Evolutionary conservation across 345 rosid genomes (phyloP), one percentile per base, ranked within the genome.

Genomic region (Cochlearia excelsa): DNA sequence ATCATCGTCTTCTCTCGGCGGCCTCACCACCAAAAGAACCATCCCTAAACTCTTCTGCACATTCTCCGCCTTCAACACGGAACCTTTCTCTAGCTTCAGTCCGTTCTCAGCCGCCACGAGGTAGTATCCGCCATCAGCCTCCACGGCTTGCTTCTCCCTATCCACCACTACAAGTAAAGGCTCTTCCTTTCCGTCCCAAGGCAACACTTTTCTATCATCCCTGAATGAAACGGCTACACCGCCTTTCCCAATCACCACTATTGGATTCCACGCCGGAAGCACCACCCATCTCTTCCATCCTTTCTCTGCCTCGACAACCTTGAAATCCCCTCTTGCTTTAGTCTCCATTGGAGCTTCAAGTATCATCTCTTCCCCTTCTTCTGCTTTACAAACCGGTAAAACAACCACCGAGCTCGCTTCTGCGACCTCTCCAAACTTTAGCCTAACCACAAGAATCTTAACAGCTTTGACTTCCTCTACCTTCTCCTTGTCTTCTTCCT

Each of bases 201-300:
- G 90, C 70, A 93, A 43, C 4, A 50, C 79, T 41, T 71, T 71
- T 30, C 85, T 83, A 0, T 89, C 91, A 54, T 93, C 95, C 2
- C 75, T 35, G 55, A 88, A 93, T 0, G 93, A 67, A 66, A 93
- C 91, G 7, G 73, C 97, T 0, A 89, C 84, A 54, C 86, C 95
- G 3, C 88, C 93, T 16, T 63, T 57, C 6, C 54, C 74, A 34
- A 88, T 45, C 5, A 75, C 73, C 0, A 39, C 64, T 7, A 86
- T 29, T 1, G 84, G 83, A 10, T 61, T 75, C 97, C 99, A 93
- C 7, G 79, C 54, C 0, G 99, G 99, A 61, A 93, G 62, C 10
- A 84, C 95, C 63, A 82, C 91, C 99, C 99, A 93, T 66, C 90
- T 85, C 11, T 52, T 61, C 99, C 97, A 93, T 8, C 75, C 89